phyloP scores from a whole-genome alignment of 2,329 filamentous ascomycete genomes.

The Colletotrichum aenigma region DNA sequence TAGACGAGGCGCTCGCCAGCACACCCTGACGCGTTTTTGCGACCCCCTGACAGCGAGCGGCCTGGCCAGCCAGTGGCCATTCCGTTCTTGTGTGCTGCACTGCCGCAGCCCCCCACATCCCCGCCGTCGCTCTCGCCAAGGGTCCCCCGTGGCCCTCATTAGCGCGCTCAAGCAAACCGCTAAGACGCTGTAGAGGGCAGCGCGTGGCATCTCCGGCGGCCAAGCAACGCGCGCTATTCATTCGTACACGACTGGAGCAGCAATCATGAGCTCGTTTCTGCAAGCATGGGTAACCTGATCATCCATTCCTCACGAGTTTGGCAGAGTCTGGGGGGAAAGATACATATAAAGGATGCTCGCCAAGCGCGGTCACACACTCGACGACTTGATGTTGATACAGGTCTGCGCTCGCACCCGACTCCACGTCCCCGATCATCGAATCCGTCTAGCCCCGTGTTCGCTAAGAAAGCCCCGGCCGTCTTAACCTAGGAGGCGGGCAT shows the following conservation, averaged over 20 bases:
- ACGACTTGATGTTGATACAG: too few species aligned
- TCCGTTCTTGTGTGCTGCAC: not conserved
- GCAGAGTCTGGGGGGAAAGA: not conserved
- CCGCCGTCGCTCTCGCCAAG: constrained; percentile 3
- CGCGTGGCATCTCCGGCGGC: not conserved
- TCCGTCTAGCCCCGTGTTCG: not conserved
- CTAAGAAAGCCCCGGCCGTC: not conserved
- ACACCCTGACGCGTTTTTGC: not conserved
- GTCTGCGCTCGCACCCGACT: not conserved
- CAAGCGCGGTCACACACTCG: not conserved
- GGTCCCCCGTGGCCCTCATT: not conserved
- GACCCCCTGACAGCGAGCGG: not conserved
- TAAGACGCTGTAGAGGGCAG: not conserved
- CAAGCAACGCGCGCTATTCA: not conserved
- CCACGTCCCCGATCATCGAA: not conserved
- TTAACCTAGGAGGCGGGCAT: not conserved
- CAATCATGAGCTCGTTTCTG: not conserved
- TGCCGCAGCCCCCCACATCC: not conserved
- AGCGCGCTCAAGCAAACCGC: not conserved
- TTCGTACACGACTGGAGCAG: not conserved
- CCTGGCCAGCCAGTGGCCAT: not conserved
- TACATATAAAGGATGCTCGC: not conserved
- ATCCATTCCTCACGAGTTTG: not conserved
- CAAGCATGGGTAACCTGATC: constrained; percentile 14
- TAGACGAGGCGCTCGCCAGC: not conserved